phyloP scores from a whole-genome alignment of 2,329 filamentous ascomycete genomes.

The Rutstroemia sp. region DNA sequence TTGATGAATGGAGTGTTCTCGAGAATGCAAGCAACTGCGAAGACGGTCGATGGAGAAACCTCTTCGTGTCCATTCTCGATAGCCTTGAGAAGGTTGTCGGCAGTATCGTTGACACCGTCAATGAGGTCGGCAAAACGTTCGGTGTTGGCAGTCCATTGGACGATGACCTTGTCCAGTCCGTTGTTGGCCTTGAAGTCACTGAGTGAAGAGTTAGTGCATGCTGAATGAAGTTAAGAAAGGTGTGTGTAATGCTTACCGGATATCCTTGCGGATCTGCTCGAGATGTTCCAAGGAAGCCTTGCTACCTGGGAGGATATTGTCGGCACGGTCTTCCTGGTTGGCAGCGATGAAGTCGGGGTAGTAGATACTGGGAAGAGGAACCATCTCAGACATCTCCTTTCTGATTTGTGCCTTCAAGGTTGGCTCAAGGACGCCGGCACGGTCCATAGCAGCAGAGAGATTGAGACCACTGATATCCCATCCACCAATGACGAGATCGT shows the following conservation, averaged over 20 bases:
- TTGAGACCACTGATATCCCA: slow-evolving; percentile 97
- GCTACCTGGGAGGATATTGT: slow-evolving; percentile 77
- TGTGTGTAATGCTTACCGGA: slow-evolving; percentile 49
- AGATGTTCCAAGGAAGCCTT: slow-evolving; percentile 85
- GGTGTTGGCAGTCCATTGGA: slow-evolving; percentile 98
- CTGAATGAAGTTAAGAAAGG: too few species aligned
- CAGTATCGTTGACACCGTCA: slow-evolving; percentile 88
- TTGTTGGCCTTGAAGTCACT: slow-evolving; percentile 86
- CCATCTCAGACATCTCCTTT: slow-evolving; percentile 88
- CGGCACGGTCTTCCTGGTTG: slow-evolving; percentile 93
- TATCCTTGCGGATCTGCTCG: slow-evolving; percentile 87
- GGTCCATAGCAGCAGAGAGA: slow-evolving; percentile 87
- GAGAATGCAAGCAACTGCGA: slow-evolving; percentile 88
- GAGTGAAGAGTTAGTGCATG: background rate
- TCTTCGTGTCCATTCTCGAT: slow-evolving; percentile 85
- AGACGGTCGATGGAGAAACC: slow-evolving; percentile 91
- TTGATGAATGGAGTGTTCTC: slow-evolving; percentile 95
- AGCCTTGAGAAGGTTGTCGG: slow-evolving; percentile 82
- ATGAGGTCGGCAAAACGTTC: slow-evolving; percentile 91
- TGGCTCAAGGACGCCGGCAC: slow-evolving; percentile 91
- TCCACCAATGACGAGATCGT: slow-evolving; percentile 88
- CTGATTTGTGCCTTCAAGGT: slow-evolving; percentile 80
- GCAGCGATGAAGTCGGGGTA: slow-evolving; percentile 99
- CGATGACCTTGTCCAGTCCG: slow-evolving; percentile 85
- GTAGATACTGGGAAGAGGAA: slow-evolving; percentile 90